A percentile compares a stretch with the other conserved stretches of the same genome.
These are phyloP conservation scores for Vicia faba DNA, from an alignment of 306 rosid species.

Conservation along the genomic window DNA sequence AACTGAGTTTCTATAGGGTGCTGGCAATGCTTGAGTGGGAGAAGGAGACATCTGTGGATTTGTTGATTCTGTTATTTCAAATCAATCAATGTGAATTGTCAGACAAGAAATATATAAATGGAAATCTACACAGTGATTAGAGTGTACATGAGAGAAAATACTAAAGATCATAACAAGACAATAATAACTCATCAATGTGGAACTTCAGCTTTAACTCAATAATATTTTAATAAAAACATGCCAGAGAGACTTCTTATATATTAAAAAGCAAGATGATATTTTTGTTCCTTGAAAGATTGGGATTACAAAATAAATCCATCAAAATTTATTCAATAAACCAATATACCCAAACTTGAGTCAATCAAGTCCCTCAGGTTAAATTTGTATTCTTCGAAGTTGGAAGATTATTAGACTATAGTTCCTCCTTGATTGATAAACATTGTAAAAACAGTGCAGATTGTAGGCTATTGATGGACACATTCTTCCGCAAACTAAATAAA, in stretches of 20 bases:
- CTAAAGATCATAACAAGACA: conserved; percentile 5
- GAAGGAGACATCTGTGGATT: conserved; percentile 50
- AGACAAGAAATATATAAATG: conserved; percentile 23
- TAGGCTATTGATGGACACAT: neutral
- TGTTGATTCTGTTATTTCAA: conserved; percentile 54
- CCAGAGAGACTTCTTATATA: neutral
- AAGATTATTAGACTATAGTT: neutral
- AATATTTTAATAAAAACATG: neutral
- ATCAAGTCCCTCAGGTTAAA: neutral
- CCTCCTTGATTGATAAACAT: conserved; percentile 1
- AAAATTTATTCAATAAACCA: conserved; percentile 3
- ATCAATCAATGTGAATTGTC: conserved; percentile 28
- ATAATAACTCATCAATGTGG: conserved; percentile 27
- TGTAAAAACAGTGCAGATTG: conserved; percentile 3
- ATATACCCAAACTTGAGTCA: conserved; percentile 2
- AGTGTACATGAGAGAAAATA: conserved; percentile 22
- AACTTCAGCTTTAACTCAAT: conserved; percentile 7
- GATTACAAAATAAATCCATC: neutral
- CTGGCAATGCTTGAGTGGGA: conserved; percentile 48
- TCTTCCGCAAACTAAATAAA: conserved; percentile 2
- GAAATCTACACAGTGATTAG: conserved; percentile 16
- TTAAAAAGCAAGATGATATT: neutral
- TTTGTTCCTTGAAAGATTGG: conserved; percentile 7
- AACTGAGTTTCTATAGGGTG: conserved; percentile 43
- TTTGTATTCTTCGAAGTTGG: neutral